phyloP scores from a whole-genome alignment of 1,284 basidiomycete genomes.

The Boletellus sp. region DNA sequence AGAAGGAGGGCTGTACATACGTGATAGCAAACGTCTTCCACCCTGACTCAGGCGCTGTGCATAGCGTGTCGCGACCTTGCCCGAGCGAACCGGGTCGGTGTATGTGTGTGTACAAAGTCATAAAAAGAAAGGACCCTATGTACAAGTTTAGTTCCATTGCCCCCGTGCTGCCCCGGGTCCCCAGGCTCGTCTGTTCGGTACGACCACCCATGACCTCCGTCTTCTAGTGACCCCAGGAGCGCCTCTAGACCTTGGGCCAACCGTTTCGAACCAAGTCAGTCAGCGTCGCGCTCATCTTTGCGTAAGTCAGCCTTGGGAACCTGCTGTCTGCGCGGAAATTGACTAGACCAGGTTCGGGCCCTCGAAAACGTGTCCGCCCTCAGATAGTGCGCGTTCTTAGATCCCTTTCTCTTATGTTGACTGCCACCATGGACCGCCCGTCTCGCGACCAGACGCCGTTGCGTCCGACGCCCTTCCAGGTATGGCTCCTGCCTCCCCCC shows the following conservation, averaged over 20 bases:
- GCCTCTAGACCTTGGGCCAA: neutral
- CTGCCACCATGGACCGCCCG: constrained; percentile 22
- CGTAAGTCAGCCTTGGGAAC: neutral
- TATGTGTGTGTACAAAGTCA: constrained; percentile 1
- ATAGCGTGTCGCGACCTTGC: neutral
- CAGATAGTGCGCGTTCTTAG: constrained; percentile 18
- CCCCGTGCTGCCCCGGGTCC: constrained; percentile 7
- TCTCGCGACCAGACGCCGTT: constrained; percentile 25
- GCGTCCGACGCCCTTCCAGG: constrained; percentile 31
- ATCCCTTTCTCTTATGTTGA: constrained; percentile 4
- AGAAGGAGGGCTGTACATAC: neutral
- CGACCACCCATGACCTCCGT: constrained; percentile 4
- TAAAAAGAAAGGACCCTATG: constrained; percentile 23
- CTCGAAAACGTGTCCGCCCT: constrained; percentile 27
- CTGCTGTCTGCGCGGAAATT: constrained; percentile 12
- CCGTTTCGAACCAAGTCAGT: neutral
- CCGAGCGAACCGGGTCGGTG: neutral
- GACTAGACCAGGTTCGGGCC: constrained; percentile 22
- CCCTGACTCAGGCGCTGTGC: neutral
- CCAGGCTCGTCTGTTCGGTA: constrained; percentile 9
- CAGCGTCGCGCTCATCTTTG: neutral
- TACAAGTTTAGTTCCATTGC: constrained; percentile 14
- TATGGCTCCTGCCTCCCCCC: constrained; percentile 14
- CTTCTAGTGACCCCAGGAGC: neutral
- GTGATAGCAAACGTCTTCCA: neutral